These are phyloP conservation scores for Trichoderma erinaceum DNA, from an alignment of 495 filamentous ascomycete genomes.

Conservation along the genomic window DNA sequence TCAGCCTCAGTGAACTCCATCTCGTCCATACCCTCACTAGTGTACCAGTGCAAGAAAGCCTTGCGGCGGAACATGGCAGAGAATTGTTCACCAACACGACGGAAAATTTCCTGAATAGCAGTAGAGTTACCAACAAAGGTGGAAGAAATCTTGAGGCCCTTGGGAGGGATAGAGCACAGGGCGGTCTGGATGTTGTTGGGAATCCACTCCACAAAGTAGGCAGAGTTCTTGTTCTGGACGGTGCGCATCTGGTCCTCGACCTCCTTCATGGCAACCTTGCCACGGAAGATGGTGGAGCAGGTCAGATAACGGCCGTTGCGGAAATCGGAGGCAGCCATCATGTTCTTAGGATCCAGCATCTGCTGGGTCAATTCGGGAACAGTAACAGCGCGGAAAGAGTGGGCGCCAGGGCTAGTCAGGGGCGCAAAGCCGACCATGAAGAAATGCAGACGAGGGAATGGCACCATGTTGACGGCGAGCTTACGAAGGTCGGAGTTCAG, in stretches of 20 bases:
- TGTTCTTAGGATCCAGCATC: slow-evolving; percentile 99
- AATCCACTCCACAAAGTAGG: slow-evolving; percentile 99
- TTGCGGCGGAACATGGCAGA: slow-evolving; percentile 99
- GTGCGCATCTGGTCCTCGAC: slow-evolving; percentile 99
- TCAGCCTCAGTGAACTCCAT: slow-evolving; percentile 99
- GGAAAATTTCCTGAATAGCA: slow-evolving; percentile 99
- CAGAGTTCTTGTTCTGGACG: slow-evolving; percentile 99
- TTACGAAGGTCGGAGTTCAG: slow-evolving; percentile 99
- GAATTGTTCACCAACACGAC: slow-evolving; percentile 99
- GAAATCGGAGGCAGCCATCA: slow-evolving; percentile 99
- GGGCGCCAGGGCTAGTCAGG: slow-evolving; percentile 88
- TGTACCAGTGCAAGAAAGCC: slow-evolving; percentile 99
- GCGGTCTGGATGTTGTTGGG: slow-evolving; percentile 99
- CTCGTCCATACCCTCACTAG: slow-evolving; percentile 99
- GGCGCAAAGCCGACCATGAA: slow-evolving; percentile 99
- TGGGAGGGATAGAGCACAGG: slow-evolving; percentile 97
- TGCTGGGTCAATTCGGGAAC: slow-evolving; percentile 99
- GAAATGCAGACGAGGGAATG: slow-evolving; percentile 99
- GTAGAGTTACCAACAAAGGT: slow-evolving; percentile 99
- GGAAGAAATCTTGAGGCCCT: slow-evolving; percentile 97
- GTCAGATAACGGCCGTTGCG: slow-evolving; percentile 99
- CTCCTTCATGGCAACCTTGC: slow-evolving; percentile 99
- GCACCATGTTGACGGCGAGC: slow-evolving; percentile 99
- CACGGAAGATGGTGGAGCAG: slow-evolving; percentile 99
- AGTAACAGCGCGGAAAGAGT: slow-evolving; percentile 94